Percentiles rank a stretch among this genome's conserved stretches.
phyloP scores from a whole-genome alignment of 108 stramenopile genomes.

The Stephanodiscus minutulus region DNA sequence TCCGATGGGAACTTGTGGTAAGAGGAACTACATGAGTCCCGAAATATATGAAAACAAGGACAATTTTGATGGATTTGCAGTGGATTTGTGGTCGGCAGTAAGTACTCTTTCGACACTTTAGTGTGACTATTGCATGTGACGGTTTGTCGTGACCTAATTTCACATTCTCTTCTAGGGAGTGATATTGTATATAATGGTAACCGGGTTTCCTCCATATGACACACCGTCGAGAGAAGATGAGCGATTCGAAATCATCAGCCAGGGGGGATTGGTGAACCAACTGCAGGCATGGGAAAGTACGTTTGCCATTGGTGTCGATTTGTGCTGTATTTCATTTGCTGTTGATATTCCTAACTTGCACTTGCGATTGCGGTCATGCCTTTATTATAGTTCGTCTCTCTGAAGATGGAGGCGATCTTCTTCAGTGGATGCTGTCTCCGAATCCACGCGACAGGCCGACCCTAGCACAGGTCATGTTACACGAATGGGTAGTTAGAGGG shows the following conservation, averaged over 20 bases:
- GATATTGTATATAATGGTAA: constrained; percentile 94
- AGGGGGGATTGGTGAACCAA: constrained; percentile 68
- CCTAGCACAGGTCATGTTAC: constrained; percentile 55
- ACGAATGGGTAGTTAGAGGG: constrained; percentile 56
- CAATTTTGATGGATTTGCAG: constrained; percentile 90
- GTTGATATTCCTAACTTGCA: constrained; percentile 5
- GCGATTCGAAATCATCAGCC: constrained; percentile 79
- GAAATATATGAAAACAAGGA: constrained; percentile 78
- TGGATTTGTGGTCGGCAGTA: constrained; percentile 92
- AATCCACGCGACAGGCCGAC: constrained; percentile 57
- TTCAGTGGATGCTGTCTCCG: constrained; percentile 58
- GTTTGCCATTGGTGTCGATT: background rate
- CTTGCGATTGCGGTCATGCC: background rate
- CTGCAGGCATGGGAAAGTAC: constrained; percentile 72
- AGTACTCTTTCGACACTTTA: background rate
- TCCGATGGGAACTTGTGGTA: constrained; percentile 91
- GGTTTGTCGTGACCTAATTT: background rate
- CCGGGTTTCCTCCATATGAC: constrained; percentile 94
- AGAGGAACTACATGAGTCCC: constrained; percentile 96
- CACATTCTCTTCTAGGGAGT: constrained; percentile 57
- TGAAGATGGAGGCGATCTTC: constrained; percentile 45
- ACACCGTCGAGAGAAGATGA: constrained; percentile 71
- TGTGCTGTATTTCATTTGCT: constrained; percentile 1
- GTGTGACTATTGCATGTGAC: background rate
- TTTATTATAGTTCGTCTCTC: constrained; percentile 38